Base-by-base conservation (phyloP, 345 rosid species). In the Punica granatum region DNA sequence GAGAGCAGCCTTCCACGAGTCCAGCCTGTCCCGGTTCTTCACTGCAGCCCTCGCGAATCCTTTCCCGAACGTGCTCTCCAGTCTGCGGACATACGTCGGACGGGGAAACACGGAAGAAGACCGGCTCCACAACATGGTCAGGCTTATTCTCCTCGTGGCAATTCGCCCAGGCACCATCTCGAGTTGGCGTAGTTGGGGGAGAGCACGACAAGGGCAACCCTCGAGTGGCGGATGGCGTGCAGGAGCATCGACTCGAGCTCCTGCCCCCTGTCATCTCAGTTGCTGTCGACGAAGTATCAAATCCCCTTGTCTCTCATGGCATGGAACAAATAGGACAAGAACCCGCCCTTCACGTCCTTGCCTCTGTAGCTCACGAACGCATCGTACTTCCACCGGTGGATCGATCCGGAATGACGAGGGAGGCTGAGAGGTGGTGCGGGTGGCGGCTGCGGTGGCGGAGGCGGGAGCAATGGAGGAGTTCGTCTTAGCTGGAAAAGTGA, bases 151-250 rank as follows among this genome's bases (percentile, higher is more conserved):
- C 72, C 16, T 33, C 70, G 12, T n/a, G n/a, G n/a, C n/a, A 56
- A 51, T 35, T 68, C 70, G 16, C 56, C 25, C 36, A 56, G 53
- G 51, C 71, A 69, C 66, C 65, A 60, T 53, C 23, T 39, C 12
- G 71, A 69, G 13, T 69, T 65, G 19, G 66, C 72, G 8, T 69
- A 69, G 31, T 44, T 60, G 5, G 32, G 7, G 41, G 72, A 69
- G 21, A 69, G 42, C 19, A 43, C 21, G 65, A 69, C 15, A 1
- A 69, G 41, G 37, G 72, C 31, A 26, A 69, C 51, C 72, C 41
- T 69, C 9, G 72, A 60, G 32, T 8, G 25, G 14, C 12, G 56
- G 72, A 69, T 69, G 13, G 72, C 72, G 1, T 15, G 35, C 11
- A 4, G 3, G 31, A 69, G 42, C 72, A 54, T 69, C 8, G 35